These are phyloP conservation scores for Cercospora beticola DNA, from an alignment of 2,329 filamentous ascomycete species.

Conservation along the genomic window DNA sequence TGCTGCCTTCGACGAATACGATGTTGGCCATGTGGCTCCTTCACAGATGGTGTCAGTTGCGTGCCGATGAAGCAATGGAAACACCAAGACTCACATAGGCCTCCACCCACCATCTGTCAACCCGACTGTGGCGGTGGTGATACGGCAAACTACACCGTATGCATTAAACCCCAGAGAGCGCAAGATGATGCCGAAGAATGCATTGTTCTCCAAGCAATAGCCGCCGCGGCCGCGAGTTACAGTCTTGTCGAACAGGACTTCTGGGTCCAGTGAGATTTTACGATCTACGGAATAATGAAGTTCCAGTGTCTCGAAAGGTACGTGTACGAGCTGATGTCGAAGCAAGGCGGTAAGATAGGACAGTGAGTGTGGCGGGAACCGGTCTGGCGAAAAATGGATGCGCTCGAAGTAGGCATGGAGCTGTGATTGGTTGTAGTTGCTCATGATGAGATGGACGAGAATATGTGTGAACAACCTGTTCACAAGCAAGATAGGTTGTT, in stretches of 20 bases:
- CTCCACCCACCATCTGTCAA: neutral
- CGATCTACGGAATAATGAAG: slow-evolving; percentile 55
- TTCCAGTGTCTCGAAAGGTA: slow-evolving; percentile 59
- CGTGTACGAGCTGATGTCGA: slow-evolving; percentile 39
- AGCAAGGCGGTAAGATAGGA: slow-evolving; percentile 30
- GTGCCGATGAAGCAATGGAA: neutral
- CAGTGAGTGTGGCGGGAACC: neutral
- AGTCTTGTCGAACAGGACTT: slow-evolving; percentile 55
- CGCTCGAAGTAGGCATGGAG: neutral
- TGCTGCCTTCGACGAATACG: slow-evolving; percentile 47
- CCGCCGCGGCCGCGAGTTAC: slow-evolving; percentile 52
- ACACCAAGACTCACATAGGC: neutral
- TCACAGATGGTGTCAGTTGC: neutral
- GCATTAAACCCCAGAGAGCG: slow-evolving; percentile 52
- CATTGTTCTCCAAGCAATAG: slow-evolving; percentile 62
- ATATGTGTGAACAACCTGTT: no score
- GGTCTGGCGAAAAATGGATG: neutral
- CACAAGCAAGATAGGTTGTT: no score
- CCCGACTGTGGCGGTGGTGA: neutral
- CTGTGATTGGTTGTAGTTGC: neutral
- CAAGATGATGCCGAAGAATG: slow-evolving; percentile 53
- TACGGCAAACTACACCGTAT: slow-evolving; percentile 31
- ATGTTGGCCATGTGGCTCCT: slow-evolving; percentile 45
- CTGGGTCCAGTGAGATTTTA: slow-evolving; percentile 51
- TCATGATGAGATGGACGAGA: neutral